Percentiles rank a stretch among this genome's conserved stretches.
Conservation (phyloP, 2,329 filamentous ascomycete genomes). For the Emergomyces pasteurianus region DNA sequence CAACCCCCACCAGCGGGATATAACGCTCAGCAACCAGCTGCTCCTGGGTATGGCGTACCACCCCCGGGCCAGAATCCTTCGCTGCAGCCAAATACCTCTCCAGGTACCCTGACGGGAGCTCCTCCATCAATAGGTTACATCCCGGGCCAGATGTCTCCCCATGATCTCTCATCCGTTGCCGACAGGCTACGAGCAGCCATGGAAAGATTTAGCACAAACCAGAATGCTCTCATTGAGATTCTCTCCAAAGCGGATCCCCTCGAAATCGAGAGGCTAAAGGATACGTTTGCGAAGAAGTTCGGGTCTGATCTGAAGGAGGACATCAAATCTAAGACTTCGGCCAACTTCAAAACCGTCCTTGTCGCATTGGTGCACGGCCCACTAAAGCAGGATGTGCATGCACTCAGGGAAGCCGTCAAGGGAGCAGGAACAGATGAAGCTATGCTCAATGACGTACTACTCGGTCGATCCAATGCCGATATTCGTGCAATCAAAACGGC, state of each 20-base stretch:
- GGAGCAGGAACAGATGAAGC: conserved; percentile 78
- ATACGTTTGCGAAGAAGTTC: conserved; percentile 49
- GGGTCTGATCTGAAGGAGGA: conserved; percentile 58
- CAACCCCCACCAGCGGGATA: conserved; percentile 3
- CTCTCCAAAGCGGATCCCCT: conserved; percentile 60
- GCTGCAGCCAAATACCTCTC: not conserved
- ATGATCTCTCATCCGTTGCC: conserved; percentile 52
- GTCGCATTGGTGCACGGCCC: conserved; percentile 64
- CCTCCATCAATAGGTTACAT: conserved; percentile 61
- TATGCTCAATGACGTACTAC: conserved; percentile 73
- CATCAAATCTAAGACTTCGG: conserved; percentile 58
- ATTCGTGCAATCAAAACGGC: conserved; percentile 71
- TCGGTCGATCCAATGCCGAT: conserved; percentile 76
- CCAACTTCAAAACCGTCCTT: conserved; percentile 59
- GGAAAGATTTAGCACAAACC: conserved; percentile 78
- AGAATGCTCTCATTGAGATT: conserved; percentile 55
- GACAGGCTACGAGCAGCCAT: conserved; percentile 61
- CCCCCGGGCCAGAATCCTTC: not conserved
- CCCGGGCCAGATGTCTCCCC: conserved; percentile 48
- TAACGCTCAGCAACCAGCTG: not conserved
- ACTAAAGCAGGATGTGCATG: conserved; percentile 60
- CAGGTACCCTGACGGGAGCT: conserved; percentile 35
- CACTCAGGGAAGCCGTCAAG: conserved; percentile 58
- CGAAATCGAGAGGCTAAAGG: conserved; percentile 53
- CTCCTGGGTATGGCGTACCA: conserved; percentile 5